Evolutionary conservation across 768 basidiomycete genomes (phyloP).

Genomic region (Tylopilus sp.): DNA sequence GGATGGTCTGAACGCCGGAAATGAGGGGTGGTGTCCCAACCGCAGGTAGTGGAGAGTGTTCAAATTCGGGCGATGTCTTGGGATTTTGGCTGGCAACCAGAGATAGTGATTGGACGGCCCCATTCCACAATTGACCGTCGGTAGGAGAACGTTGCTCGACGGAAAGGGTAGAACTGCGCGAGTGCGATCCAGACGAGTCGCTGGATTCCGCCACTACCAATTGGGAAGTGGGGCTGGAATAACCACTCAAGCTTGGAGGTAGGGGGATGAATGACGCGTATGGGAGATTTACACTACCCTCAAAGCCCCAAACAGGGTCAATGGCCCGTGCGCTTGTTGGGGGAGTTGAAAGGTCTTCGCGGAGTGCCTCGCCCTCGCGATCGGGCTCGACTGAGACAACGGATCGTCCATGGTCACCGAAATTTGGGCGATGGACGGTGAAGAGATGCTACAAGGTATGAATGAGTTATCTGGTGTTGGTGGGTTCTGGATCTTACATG

Average conservation of each 20-base stretch:
- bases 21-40: conserved; percentile 31
- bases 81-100: conserved; percentile 3
- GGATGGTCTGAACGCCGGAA: conserved; percentile 10
- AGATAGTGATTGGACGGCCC: conserved; percentile 6
- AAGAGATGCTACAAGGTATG: conserved; percentile 27
- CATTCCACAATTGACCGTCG: conserved; percentile 14
- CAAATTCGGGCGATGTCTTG: conserved; percentile 16
- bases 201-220: conserved; percentile 12
- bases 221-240: conserved; percentile 32
- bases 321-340: conserved; percentile 8
- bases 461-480: not conserved
- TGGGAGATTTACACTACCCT: conserved; percentile 15
- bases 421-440: conserved; percentile 21
- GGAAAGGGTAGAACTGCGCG: conserved; percentile 30
- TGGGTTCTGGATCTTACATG: conserved; percentile 28
- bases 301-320: conserved; percentile 24
- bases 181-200: conserved; percentile 20
- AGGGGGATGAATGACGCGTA: conserved; percentile 30
- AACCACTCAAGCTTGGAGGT: conserved; percentile 29
- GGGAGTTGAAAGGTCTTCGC: conserved; percentile 7
- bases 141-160: conserved; percentile 28
- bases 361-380: not conserved
- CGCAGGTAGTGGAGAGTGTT: conserved; percentile 30
- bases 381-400: not conserved
- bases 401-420: conserved; percentile 7